Conservation (phyloP, 768 basidiomycete species). For the Hypholoma sublateritium region DNA sequence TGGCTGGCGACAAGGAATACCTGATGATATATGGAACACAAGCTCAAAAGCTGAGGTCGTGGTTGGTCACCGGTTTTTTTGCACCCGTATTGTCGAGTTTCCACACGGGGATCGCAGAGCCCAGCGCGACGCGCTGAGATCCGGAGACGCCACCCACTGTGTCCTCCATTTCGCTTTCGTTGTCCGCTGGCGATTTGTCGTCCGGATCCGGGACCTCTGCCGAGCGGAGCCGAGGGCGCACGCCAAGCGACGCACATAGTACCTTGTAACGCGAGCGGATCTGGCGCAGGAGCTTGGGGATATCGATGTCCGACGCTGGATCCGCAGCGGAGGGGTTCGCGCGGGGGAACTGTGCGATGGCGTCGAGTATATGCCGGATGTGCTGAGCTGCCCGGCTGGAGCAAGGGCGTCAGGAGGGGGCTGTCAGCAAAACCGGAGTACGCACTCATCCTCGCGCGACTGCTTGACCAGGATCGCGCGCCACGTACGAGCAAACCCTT, state of each 20-base stretch:
- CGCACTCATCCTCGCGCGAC: slow-evolving; percentile 49
- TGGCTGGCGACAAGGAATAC: neutral
- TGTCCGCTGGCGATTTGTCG: neutral
- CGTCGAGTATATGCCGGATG: slow-evolving; percentile 65
- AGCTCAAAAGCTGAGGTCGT: slow-evolving; percentile 6
- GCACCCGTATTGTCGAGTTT: slow-evolving; percentile 5
- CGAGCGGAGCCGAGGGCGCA: slow-evolving; percentile 44
- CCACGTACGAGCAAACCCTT: slow-evolving; percentile 83
- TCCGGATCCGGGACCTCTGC: slow-evolving; percentile 7
- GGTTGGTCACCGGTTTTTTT: slow-evolving; percentile 9
- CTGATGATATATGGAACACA: neutral
- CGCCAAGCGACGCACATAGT: slow-evolving; percentile 80
- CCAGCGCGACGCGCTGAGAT: slow-evolving; percentile 9
- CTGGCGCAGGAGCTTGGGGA: slow-evolving; percentile 74
- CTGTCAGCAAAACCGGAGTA: slow-evolving; percentile 10
- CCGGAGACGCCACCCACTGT: neutral
- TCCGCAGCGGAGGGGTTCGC: slow-evolving; percentile 55
- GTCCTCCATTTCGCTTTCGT: slow-evolving; percentile 4
- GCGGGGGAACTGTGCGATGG: slow-evolving; percentile 75
- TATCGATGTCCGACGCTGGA: slow-evolving; percentile 57
- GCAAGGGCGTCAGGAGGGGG: neutral
- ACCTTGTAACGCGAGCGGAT: slow-evolving; percentile 88
- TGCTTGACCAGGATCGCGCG: slow-evolving; percentile 44
- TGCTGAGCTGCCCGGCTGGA: slow-evolving; percentile 61
- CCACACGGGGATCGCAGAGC: slow-evolving; percentile 18